These are phyloP conservation scores for Coemansia sp. DNA, from an alignment of 192 early-diverging fungal species.

Conservation along the genomic window DNA sequence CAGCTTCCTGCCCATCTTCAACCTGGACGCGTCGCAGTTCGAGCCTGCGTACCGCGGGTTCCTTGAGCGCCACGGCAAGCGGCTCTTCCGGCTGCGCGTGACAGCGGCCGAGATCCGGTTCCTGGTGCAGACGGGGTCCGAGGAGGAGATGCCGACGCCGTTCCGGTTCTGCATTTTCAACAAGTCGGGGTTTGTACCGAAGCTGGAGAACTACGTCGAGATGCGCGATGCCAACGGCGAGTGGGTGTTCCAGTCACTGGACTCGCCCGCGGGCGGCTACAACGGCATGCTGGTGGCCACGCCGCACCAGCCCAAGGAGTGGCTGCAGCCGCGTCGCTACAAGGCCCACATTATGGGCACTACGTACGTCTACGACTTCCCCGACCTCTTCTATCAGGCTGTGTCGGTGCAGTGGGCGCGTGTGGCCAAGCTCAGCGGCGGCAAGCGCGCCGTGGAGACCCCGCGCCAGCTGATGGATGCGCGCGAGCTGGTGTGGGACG, in stretches of 20 bases:
- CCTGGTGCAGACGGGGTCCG: conserved; percentile 73
- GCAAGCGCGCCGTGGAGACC: conserved; percentile 26
- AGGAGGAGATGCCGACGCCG: conserved; percentile 67
- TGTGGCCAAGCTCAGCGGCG: conserved; percentile 25
- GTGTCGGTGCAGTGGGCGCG: conserved; percentile 79
- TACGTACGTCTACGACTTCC: conserved; percentile 99
- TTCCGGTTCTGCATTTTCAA: conserved; percentile 91
- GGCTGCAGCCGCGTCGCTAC: conserved; percentile 95
- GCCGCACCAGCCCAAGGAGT: conserved; percentile 91
- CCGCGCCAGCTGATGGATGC: conserved; percentile 72
- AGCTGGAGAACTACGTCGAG: conserved; percentile 93
- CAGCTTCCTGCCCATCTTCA: conserved; percentile 97
- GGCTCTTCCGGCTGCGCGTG: conserved; percentile 91
- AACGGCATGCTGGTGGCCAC: conserved; percentile 79
- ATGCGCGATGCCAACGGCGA: conserved; percentile 78
- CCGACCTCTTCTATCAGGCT: conserved; percentile 91
- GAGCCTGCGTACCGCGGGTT: conserved; percentile 84
- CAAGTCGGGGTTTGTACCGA: conserved; percentile 88
- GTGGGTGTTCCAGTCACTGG: conserved; percentile 85
- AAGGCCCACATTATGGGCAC: conserved; percentile 98
- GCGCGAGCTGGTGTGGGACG: conserved; percentile 87
- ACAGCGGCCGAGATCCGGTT: conserved; percentile 97
- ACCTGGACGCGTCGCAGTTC: conserved; percentile 80
- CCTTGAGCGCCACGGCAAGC: conserved; percentile 90
- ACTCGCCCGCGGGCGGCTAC: conserved; percentile 72